Conservation (phyloP, 495 filamentous ascomycete species). For the Penicillium subrubescens region DNA sequence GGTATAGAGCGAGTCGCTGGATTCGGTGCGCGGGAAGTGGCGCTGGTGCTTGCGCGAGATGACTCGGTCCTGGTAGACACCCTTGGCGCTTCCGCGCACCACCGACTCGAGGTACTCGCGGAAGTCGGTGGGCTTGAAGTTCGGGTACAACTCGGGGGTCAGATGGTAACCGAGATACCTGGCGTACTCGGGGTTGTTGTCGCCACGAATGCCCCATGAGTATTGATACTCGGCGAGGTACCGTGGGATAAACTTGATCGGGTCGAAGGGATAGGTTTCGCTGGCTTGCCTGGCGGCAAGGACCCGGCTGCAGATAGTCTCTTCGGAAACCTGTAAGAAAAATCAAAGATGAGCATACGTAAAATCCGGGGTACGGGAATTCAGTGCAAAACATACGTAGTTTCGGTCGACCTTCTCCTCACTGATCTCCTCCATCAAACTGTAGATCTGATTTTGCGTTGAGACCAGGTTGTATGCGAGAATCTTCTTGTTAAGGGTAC, state of each 20-base stretch:
- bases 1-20: conserved; percentile 46
- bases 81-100: conserved; percentile 44
- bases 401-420: conserved; percentile 56
- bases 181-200: conserved; percentile 59
- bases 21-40: conserved; percentile 47
- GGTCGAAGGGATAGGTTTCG: conserved; percentile 51
- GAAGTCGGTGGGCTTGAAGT: conserved; percentile 46
- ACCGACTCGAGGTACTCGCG: conserved; percentile 45
- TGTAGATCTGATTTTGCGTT: conserved; percentile 53
- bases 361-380: background rate
- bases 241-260: conserved; percentile 46
- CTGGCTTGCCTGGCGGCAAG: conserved; percentile 45
- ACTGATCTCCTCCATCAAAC: conserved; percentile 51
- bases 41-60: conserved; percentile 48
- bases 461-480: conserved; percentile 53
- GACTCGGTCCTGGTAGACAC: conserved; percentile 48
- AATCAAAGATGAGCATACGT: conserved; percentile 7
- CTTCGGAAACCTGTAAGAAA: conserved; percentile 43
- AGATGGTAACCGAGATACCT: conserved; percentile 61
- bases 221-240: conserved; percentile 52
- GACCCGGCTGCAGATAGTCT: conserved; percentile 46
- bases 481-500: conserved; percentile 61
- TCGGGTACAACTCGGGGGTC: conserved; percentile 59
- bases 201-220: conserved; percentile 55
- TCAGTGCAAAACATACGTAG: conserved; percentile 43